A percentile compares a stretch with the other conserved stretches of the same genome.
Evolutionary conservation across 345 rosid species (phyloP).

Genomic region (Microthlaspi erraticum): DNA sequence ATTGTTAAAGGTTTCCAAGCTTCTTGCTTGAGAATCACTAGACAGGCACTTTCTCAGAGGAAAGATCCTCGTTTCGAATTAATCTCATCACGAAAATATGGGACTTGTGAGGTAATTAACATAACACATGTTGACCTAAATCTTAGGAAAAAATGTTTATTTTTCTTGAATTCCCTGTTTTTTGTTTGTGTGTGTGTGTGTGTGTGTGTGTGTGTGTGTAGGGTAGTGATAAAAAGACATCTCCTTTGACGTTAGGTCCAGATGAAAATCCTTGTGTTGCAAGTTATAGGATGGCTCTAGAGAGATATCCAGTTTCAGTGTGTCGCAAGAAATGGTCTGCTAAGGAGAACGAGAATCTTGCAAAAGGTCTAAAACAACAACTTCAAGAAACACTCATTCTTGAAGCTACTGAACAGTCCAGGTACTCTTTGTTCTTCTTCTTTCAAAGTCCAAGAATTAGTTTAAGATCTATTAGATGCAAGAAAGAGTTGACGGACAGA

Average conservation of each 20-base stretch:
- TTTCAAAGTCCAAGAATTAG: neutral
- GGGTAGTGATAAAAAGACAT: conserved; percentile 38
- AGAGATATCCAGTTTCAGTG: conserved; percentile 52
- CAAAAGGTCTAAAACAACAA: conserved; percentile 70
- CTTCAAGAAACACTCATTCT: conserved; percentile 65
- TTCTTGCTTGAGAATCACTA: conserved; percentile 65
- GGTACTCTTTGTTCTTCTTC: conserved; percentile 49
- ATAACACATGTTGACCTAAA: neutral
- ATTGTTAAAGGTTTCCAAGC: conserved; percentile 64
- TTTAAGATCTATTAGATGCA: neutral
- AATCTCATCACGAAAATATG: conserved; percentile 51
- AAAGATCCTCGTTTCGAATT: conserved; percentile 73
- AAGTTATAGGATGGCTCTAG: conserved; percentile 58
- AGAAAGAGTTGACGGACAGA: neutral
- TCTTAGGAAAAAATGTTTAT: no score
- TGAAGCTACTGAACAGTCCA: conserved; percentile 55
- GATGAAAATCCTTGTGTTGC: conserved; percentile 71
- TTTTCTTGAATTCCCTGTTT: no score
- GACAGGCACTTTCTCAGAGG: conserved; percentile 59
- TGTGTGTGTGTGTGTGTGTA: no score
- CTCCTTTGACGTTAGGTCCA: conserved; percentile 60
- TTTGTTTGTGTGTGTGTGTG: no score
- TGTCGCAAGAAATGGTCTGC: conserved; percentile 64
- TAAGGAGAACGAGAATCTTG: conserved; percentile 65
- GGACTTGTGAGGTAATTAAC: conserved; percentile 53